phyloP scores from a whole-genome alignment of 2,329 filamentous ascomycete species.

The Plenodomus biglobosus region DNA sequence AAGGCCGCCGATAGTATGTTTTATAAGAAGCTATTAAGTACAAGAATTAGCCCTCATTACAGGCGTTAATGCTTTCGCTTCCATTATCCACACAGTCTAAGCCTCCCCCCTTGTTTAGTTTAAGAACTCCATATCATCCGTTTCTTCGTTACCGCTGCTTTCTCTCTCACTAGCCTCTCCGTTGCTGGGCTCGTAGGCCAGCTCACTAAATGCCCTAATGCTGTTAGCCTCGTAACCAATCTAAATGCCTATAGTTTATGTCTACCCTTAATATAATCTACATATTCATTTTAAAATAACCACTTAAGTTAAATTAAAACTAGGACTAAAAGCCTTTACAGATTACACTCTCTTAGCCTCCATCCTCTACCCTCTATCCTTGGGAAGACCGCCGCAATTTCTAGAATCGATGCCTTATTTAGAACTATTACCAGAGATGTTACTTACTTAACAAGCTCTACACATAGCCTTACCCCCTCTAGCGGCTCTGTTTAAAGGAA shows the following conservation, averaged over 20 bases:
- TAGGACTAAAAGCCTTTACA: constrained; percentile 4
- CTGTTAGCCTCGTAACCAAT: constrained; percentile 13
- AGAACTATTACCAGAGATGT: constrained; percentile 15
- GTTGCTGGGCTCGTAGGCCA: not conserved
- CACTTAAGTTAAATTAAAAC: too few relatives aligned
- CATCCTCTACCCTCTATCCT: constrained; percentile 11
- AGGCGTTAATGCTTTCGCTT: too few relatives aligned
- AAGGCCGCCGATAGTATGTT: too few relatives aligned
- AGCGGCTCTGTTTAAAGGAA: not conserved
- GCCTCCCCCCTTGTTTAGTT: too few relatives aligned
- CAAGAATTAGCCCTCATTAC: too few relatives aligned
- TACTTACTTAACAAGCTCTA: constrained; percentile 7
- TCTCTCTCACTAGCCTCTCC: not conserved
- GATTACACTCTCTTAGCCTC: constrained; percentile 16
- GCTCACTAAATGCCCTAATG: constrained; percentile 8
- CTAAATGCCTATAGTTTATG: constrained; percentile 19
- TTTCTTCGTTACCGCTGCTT: not conserved
- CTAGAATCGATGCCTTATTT: constrained; percentile 11
- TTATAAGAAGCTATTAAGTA: too few relatives aligned
- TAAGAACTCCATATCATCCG: too few relatives aligned
- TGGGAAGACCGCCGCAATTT: constrained; percentile 16
- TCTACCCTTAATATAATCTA: too few relatives aligned
- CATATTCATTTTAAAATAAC: too few relatives aligned
- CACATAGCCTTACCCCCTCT: constrained; percentile 7
- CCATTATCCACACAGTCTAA: too few relatives aligned